Evolutionary conservation across 768 basidiomycete species (phyloP), one percentile per base, ranked within the genome.

Genomic region (Leucocoprinus leucothites): DNA sequence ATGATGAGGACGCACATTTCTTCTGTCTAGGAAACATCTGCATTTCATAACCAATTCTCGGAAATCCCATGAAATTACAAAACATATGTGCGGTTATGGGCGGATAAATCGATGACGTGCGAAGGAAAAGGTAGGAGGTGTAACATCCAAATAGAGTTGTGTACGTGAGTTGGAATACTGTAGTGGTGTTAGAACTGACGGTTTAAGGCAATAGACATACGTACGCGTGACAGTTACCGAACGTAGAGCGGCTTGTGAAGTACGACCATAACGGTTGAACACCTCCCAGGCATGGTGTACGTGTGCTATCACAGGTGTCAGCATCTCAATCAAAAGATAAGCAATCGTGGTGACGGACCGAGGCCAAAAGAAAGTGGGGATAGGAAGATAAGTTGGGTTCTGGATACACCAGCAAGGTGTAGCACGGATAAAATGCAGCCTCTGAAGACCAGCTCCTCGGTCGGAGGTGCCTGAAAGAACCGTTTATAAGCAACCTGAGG

Each of bases 51-150:
- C 59, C 64, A 22, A 87, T 78, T 50, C 85, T 78, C 2, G 96
- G 97, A 25, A 98, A 63, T 1, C 95, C 95, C 91, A 98, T 95
- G 48, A 89, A 67, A 65, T 99, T 99, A 76, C 97, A 98, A 65
- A 94, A 96, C 1, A 89, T 71, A 65, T 99, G 97, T 0, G 93
- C 84, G 8, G 80, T 69, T 52, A 94, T 78, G 1, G 94, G 76
- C 1, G 94, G 87, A 26, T 87, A 68, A 56, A 98, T 71, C 3
- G 93, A 94, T 14, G 87, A 84, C 3, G 94, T 94, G 47, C 89
- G 84, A 7, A 96, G 76, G 71, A 94, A 93, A 41, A 97, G 79
- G 69, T 84, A 97, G 3, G 91, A 81, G 21, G 85, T 86, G 69
- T 89, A 89, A 68, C 87, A 90, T 3, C 97, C 97, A 62, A 98